A percentile compares a stretch with the other conserved stretches of the same genome.
Evolutionary conservation across 768 basidiomycete species (phyloP).

Genomic region (Fistulinella prunicolor): DNA sequence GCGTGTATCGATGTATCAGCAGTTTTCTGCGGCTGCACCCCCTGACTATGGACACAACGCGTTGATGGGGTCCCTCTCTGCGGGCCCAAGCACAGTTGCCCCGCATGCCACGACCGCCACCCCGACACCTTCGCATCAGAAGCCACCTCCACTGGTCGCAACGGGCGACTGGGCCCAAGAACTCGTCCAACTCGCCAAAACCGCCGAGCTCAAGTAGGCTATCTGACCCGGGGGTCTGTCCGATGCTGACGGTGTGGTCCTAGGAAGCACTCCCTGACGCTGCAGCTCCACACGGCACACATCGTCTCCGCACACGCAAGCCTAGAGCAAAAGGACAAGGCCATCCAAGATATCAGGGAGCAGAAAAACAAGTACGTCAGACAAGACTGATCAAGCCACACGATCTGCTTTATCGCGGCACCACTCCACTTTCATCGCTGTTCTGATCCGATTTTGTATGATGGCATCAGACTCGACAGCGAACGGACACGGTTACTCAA

Average conservation of each 20-base stretch:
- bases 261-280: constrained; percentile 80
- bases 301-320: constrained; percentile 81
- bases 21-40: constrained; percentile 33
- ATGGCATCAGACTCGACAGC: constrained; percentile 76
- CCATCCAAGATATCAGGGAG: constrained; percentile 77
- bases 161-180: constrained; percentile 87
- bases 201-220: constrained; percentile 83
- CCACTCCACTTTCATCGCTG: too few species aligned
- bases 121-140: constrained; percentile 17
- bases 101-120: constrained; percentile 31
- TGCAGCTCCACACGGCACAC: constrained; percentile 85
- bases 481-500: constrained; percentile 68
- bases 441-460: too few species aligned
- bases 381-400: constrained; percentile 1
- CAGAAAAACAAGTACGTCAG: constrained; percentile 76
- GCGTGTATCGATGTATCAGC: constrained; percentile 33
- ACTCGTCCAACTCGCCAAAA: constrained; percentile 81
- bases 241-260: constrained; percentile 5
- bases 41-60: constrained; percentile 34
- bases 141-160: constrained; percentile 59
- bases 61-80: constrained; percentile 31
- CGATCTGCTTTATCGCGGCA: too few species aligned
- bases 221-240: not conserved
- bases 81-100: constrained; percentile 33
- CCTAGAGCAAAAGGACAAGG: constrained; percentile 72